Evolutionary conservation across 306 rosid genomes (phyloP).

Genomic region (Gleditsia sinensis): DNA sequence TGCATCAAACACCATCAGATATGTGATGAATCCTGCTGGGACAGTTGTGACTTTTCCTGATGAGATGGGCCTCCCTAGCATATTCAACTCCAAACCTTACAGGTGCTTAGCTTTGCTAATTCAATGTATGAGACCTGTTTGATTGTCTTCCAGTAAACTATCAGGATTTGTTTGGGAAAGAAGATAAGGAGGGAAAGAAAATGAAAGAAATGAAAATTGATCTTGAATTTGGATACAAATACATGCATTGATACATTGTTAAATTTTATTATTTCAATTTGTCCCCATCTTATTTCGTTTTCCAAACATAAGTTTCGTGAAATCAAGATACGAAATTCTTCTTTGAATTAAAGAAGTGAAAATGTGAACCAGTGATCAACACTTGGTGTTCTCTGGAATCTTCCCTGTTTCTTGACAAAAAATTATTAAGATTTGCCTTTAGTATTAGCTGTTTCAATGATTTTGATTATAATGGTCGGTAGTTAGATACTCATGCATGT

Average conservation of each 20-base stretch:
- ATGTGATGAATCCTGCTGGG: conserved; percentile 63
- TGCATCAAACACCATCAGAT: conserved; percentile 61
- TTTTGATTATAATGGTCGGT: conserved; percentile 10
- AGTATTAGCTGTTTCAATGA: conserved; percentile 29
- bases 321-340: neutral
- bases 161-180: conserved; percentile 6
- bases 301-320: neutral
- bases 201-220: conserved; percentile 7
- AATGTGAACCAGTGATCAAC: neutral
- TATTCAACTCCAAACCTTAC: conserved; percentile 43
- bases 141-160: conserved; percentile 20
- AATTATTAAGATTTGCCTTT: neutral
- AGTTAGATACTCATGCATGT: conserved; percentile 10
- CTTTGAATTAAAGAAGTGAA: neutral
- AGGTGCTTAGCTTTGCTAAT: conserved; percentile 37
- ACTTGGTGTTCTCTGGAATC: neutral
- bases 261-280: neutral
- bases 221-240: neutral
- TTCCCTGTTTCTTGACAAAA: neutral
- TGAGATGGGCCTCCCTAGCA: conserved; percentile 64
- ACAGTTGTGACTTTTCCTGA: conserved; percentile 58
- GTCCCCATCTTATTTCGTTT: neutral
- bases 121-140: conserved; percentile 1
- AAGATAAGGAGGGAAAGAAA: conserved; percentile 7
- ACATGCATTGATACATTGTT: neutral